These are phyloP conservation scores for Stephania yunnanensis DNA, from an alignment of 164 flowering plant genomes.

Conservation along the genomic window DNA sequence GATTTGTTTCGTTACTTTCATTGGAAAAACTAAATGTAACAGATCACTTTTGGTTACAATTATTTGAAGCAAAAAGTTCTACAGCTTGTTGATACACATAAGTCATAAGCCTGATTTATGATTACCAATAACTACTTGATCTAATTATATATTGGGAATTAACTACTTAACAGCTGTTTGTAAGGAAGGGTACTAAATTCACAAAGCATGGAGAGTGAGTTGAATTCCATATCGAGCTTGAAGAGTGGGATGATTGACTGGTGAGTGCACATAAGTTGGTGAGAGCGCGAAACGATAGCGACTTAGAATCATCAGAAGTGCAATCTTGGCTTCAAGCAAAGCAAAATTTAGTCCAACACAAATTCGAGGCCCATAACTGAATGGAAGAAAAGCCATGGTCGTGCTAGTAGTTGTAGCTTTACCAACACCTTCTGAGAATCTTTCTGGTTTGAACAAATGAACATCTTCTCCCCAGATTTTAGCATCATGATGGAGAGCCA, in stretches of 20 bases:
- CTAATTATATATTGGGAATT: too few relatives aligned
- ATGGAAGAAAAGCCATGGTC: slow-evolving; percentile 32
- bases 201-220: not conserved
- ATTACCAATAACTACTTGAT: too few relatives aligned
- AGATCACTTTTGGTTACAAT: too few relatives aligned
- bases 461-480: slow-evolving; percentile 47
- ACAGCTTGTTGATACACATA: too few relatives aligned
- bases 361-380: slow-evolving; percentile 36
- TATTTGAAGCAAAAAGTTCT: too few relatives aligned
- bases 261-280: slow-evolving; percentile 14
- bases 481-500: slow-evolving; percentile 32
- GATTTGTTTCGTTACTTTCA: too few relatives aligned
- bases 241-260: not conserved
- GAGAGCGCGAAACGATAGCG: slow-evolving; percentile 28
- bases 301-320: slow-evolving; percentile 38
- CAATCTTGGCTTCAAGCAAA: slow-evolving; percentile 27
- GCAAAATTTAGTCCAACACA: slow-evolving; percentile 42
- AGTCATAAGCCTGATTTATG: too few relatives aligned
- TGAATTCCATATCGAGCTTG: not conserved
- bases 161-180: not conserved
- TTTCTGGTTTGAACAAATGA: slow-evolving; percentile 43
- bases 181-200: not conserved
- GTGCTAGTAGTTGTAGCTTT: slow-evolving; percentile 11
- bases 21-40: too few relatives aligned
- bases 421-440: slow-evolving; percentile 42